Percentiles rank a stretch among this genome's conserved stretches.
Evolutionary conservation across 371 early-diverging fungal genomes (phyloP).

Genomic region (Mucor irregularis): DNA sequence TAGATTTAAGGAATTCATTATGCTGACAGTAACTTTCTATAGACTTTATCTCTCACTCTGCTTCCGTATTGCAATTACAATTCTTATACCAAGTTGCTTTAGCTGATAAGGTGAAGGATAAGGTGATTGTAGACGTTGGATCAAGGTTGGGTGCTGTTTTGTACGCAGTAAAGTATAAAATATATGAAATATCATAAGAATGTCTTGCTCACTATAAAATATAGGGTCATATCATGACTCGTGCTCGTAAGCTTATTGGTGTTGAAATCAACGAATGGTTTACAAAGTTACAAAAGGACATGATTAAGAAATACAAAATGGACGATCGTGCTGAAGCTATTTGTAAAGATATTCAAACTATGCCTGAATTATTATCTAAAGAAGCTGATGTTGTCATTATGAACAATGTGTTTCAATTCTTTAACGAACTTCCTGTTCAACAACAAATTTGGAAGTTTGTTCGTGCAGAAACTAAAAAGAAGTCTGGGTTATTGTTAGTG

Average conservation of each 20-base stretch:
- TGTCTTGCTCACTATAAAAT: neutral
- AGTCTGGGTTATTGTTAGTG: slow-evolving; percentile 51
- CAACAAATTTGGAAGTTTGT: slow-evolving; percentile 64
- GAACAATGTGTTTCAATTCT: slow-evolving; percentile 72
- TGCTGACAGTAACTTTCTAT: neutral
- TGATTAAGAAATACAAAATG: slow-evolving; percentile 56
- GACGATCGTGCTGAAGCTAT: slow-evolving; percentile 59
- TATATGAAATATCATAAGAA: neutral
- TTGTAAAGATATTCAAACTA: slow-evolving; percentile 52
- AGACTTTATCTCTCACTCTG: slow-evolving; percentile 71
- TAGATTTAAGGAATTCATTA: neutral
- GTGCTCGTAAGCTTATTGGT: slow-evolving; percentile 58
- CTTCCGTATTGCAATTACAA: slow-evolving; percentile 60
- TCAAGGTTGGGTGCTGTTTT: slow-evolving; percentile 68
- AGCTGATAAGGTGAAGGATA: slow-evolving; percentile 49
- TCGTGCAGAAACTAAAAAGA: slow-evolving; percentile 47
- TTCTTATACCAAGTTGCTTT: slow-evolving; percentile 60
- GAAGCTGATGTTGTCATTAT: slow-evolving; percentile 58
- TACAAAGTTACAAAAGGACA: slow-evolving; percentile 56
- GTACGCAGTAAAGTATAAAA: slow-evolving; percentile 47
- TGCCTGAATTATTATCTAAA: slow-evolving; percentile 42
- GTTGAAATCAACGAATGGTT: slow-evolving; percentile 69
- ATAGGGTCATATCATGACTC: slow-evolving; percentile 61
- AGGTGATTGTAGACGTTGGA: slow-evolving; percentile 64
- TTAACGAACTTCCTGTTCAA: slow-evolving; percentile 50